Percentiles rank a stretch among this genome's conserved stretches.
Evolutionary conservation across 1,284 basidiomycete genomes (phyloP).

Genomic region (Cutaneotrichosporon mucoides): DNA sequence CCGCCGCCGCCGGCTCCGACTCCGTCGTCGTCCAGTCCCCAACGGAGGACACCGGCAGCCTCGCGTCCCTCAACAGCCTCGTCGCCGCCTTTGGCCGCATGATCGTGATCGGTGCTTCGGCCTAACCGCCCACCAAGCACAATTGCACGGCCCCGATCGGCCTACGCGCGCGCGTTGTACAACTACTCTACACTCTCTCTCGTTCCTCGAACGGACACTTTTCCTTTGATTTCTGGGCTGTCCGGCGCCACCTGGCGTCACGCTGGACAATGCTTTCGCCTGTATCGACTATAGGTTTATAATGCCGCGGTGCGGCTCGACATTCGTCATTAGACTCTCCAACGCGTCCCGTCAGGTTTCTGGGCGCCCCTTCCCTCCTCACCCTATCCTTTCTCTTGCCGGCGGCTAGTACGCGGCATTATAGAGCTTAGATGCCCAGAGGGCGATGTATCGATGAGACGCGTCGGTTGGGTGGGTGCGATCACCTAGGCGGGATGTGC

Average conservation of each 20-base stretch:
- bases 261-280: not conserved
- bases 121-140: not conserved
- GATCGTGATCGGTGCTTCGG: constrained; percentile 30
- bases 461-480: too few species aligned
- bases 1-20: constrained; percentile 1
- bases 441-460: too few species aligned
- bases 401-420: too few species aligned
- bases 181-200: too few species aligned
- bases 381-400: too few species aligned
- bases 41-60: constrained; percentile 22
- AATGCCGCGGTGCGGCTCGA: constrained; percentile 3
- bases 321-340: too few species aligned
- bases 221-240: not conserved
- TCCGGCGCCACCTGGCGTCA: not conserved
- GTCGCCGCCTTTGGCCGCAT: constrained; percentile 39
- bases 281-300: constrained; percentile 3
- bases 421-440: too few species aligned
- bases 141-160: too few species aligned
- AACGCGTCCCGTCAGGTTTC: too few species aligned
- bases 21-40: constrained; percentile 1
- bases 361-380: too few species aligned
- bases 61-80: constrained; percentile 34
- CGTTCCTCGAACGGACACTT: too few species aligned
- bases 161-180: not conserved
- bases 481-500: too few species aligned